These are phyloP conservation scores for Thalassiosira mediterranea DNA, from an alignment of 352 stramenopile genomes.

Conservation along the genomic window DNA sequence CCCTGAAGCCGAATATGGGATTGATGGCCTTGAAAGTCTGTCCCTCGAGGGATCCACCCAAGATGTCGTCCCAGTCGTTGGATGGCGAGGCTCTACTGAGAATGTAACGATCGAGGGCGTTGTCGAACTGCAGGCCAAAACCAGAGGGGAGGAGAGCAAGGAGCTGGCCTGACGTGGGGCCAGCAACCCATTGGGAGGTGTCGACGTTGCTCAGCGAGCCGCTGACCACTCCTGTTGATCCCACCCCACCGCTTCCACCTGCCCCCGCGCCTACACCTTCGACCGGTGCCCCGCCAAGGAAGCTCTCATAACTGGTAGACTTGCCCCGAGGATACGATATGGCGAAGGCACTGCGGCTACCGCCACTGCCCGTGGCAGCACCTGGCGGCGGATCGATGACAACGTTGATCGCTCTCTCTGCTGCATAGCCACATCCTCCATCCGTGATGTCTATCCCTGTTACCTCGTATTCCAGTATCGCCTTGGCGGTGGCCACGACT, in stretches of 20 bases:
- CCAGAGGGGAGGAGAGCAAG: slow-evolving; percentile 69
- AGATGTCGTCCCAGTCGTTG: slow-evolving; percentile 28
- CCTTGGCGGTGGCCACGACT: slow-evolving; percentile 50
- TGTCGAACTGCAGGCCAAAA: slow-evolving; percentile 67
- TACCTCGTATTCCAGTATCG: slow-evolving; percentile 74
- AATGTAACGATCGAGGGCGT: slow-evolving; percentile 55
- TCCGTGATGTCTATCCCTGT: slow-evolving; percentile 65
- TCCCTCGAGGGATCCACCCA: slow-evolving; percentile 32
- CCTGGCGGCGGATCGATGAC: slow-evolving; percentile 72
- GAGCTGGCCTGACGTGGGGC: slow-evolving; percentile 51
- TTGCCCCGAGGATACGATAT: slow-evolving; percentile 40
- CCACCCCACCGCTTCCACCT: too few relatives aligned
- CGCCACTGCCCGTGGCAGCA: background rate
- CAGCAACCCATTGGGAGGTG: slow-evolving; percentile 26
- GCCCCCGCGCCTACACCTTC: too few relatives aligned
- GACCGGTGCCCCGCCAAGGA: background rate
- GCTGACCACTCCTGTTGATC: slow-evolving; percentile 17
- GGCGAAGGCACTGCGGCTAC: slow-evolving; percentile 22
- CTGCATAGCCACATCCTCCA: slow-evolving; percentile 69
- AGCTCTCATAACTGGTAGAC: slow-evolving; percentile 33
- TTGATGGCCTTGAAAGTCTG: slow-evolving; percentile 57
- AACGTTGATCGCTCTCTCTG: slow-evolving; percentile 68
- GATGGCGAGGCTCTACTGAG: slow-evolving; percentile 38
- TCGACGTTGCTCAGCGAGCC: slow-evolving; percentile 31
- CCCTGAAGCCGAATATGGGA: slow-evolving; percentile 74